Conservation (phyloP, 306 rosid genomes). For the Glycyrrhiza uralensis region DNA sequence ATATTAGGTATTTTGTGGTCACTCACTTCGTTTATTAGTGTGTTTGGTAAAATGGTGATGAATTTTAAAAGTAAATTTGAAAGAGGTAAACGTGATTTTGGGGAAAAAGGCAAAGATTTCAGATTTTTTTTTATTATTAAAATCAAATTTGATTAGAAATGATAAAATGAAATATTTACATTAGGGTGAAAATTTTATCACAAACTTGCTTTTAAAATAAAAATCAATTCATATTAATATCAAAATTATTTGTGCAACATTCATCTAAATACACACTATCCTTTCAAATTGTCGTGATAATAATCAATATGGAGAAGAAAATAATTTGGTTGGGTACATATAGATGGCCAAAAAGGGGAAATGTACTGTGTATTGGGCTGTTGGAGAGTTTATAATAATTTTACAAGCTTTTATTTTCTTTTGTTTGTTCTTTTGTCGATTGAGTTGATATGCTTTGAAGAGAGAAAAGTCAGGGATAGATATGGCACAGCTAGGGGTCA, state of each 20-base stretch:
- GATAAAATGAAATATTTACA: too few relatives aligned
- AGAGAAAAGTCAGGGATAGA: conserved; percentile 11
- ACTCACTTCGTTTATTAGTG: too few relatives aligned
- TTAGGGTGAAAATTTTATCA: too few relatives aligned
- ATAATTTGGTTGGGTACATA: neutral
- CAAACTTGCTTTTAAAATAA: too few relatives aligned
- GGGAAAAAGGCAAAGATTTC: too few relatives aligned
- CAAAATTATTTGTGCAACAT: neutral
- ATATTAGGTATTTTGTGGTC: too few relatives aligned
- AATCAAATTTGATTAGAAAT: too few relatives aligned
- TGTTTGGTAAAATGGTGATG: too few relatives aligned
- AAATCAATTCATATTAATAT: too few relatives aligned
- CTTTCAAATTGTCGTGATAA: neutral
- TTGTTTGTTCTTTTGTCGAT: neutral
- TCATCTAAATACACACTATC: neutral
- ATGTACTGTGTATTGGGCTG: neutral
- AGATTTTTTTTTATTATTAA: too few relatives aligned
- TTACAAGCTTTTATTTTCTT: neutral
- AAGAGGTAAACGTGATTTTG: too few relatives aligned
- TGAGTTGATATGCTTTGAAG: neutral
- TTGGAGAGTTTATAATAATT: neutral
- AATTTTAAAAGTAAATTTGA: too few relatives aligned
- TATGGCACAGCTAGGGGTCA: conserved; percentile 21
- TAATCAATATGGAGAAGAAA: neutral
- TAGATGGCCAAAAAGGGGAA: neutral